Evolutionary conservation across 2,329 filamentous ascomycete genomes (phyloP).

Genomic region (Laburnicola sp.): DNA sequence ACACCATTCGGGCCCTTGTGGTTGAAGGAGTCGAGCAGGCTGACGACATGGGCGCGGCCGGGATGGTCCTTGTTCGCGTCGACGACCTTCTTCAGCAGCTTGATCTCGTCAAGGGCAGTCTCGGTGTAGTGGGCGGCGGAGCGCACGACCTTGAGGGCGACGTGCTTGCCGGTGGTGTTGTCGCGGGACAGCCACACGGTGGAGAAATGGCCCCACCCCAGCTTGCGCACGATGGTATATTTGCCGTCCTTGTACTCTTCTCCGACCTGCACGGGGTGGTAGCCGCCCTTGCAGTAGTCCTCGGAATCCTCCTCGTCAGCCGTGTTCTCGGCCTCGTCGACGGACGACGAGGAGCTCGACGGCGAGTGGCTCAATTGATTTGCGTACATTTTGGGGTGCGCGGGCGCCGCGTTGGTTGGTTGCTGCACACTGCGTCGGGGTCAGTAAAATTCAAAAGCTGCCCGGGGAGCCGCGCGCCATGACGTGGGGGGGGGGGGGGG

Average conservation of each 20-base stretch:
- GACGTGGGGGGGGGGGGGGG: background rate
- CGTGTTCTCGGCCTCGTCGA: constrained; percentile 84
- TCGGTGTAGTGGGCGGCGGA: constrained; percentile 98
- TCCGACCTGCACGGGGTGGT: constrained; percentile 91
- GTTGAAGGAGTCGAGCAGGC: constrained; percentile 93
- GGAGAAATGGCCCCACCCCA: constrained; percentile 99
- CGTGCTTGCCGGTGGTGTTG: constrained; percentile 86
- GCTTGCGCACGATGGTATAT: constrained; percentile 93
- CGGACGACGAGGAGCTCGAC: constrained; percentile 74
- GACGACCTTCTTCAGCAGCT: constrained; percentile 94
- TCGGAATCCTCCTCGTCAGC: constrained; percentile 98
- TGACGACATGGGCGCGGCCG: constrained; percentile 92
- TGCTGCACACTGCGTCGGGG: constrained; percentile 39
- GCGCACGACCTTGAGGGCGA: constrained; percentile 95
- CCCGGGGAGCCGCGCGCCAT: constrained; percentile 6
- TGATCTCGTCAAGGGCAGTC: constrained; percentile 98
- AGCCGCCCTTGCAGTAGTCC: constrained; percentile 99
- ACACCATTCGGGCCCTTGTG: constrained; percentile 96
- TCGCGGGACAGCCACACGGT: constrained; percentile 87
- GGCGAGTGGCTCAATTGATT: constrained; percentile 71
- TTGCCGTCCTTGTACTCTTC: constrained; percentile 97
- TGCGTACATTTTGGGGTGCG: constrained; percentile 53
- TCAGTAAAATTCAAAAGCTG: constrained; percentile 24
- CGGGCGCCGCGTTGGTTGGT: constrained; percentile 54
- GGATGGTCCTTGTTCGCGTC: constrained; percentile 93